phyloP scores from a whole-genome alignment of 352 stramenopile genomes.

The Globisporangium paroecandrum region DNA sequence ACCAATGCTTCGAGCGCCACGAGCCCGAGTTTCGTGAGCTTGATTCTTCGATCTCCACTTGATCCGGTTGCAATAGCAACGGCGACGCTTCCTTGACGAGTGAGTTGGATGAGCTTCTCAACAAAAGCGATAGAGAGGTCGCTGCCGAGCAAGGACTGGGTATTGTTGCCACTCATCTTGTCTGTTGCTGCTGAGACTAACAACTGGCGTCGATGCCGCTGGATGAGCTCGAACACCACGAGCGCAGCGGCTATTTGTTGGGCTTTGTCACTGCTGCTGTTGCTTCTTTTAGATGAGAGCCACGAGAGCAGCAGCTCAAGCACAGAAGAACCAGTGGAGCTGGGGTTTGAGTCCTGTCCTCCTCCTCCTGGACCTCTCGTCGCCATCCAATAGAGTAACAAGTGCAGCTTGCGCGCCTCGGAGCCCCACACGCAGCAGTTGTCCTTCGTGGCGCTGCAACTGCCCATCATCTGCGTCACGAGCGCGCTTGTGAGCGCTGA shows the following conservation, averaged over 20 bases:
- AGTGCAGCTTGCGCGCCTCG: slow-evolving; percentile 43
- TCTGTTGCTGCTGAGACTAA: background rate
- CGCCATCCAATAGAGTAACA: slow-evolving; percentile 57
- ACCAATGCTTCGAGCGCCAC: slow-evolving; percentile 54
- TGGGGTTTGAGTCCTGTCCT: background rate
- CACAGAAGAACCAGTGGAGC: slow-evolving; percentile 19
- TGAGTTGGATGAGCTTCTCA: slow-evolving; percentile 6
- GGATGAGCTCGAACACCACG: slow-evolving; percentile 57
- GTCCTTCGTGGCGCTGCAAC: slow-evolving; percentile 37
- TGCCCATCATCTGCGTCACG: slow-evolving; percentile 37
- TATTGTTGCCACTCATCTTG: background rate
- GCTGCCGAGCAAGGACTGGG: background rate
- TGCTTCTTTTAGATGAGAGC: slow-evolving; percentile 16
- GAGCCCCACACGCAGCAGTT: slow-evolving; percentile 59
- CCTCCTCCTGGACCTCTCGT: background rate
- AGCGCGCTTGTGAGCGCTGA: slow-evolving; percentile 31
- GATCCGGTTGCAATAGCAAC: background rate
- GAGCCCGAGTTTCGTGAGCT: slow-evolving; percentile 48
- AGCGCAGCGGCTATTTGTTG: slow-evolving; percentile 54
- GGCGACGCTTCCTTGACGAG: slow-evolving; percentile 3
- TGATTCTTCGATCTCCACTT: slow-evolving; percentile 15
- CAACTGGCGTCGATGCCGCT: slow-evolving; percentile 20
- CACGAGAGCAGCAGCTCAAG: slow-evolving; percentile 33
- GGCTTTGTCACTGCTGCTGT: slow-evolving; percentile 28
- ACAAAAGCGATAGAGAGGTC: slow-evolving; percentile 3